These are phyloP conservation scores for Stachybotrys echinatus DNA, from an alignment of 2,329 filamentous ascomycete species.

Conservation along the genomic window DNA sequence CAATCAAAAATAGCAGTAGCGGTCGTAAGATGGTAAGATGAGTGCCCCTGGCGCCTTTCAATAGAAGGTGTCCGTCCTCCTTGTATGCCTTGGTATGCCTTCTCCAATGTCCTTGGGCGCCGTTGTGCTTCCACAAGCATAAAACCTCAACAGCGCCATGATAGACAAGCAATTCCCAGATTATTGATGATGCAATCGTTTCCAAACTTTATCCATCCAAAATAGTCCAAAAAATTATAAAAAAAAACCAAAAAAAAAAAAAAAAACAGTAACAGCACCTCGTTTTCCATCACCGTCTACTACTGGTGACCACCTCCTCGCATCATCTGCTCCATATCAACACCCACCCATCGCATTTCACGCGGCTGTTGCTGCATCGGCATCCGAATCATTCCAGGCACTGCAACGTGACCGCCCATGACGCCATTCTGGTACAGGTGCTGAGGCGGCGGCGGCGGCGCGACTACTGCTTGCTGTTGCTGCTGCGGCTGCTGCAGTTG, in stretches of 20 bases:
- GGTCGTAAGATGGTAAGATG: too few species aligned
- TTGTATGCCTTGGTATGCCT: too few species aligned
- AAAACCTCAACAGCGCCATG: too few species aligned
- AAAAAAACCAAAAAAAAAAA: not conserved
- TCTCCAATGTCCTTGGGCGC: too few species aligned
- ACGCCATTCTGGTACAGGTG: not conserved
- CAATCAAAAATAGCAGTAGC: too few species aligned
- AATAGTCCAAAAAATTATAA: too few species aligned
- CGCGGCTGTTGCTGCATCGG: constrained; percentile 10
- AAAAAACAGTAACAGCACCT: not conserved
- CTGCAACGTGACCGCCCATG: not conserved
- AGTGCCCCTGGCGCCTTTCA: too few species aligned
- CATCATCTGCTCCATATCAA: constrained; percentile 40
- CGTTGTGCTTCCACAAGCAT: too few species aligned
- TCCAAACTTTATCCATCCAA: too few species aligned
- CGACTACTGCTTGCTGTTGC: constrained; percentile 19
- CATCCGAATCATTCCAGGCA: constrained; percentile 3
- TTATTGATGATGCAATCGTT: too few species aligned
- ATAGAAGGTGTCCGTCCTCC: too few species aligned
- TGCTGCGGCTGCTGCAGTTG: constrained; percentile 17
- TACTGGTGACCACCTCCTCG: constrained; percentile 15
- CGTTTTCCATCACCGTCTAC: not conserved
- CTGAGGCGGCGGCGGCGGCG: constrained; percentile 11
- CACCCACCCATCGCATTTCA: constrained; percentile 36
- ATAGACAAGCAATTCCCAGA: too few species aligned